Evolutionary conservation across 1,284 basidiomycete species (phyloP), one percentile per base, ranked within the genome.

Genomic region (Austroboletus novae-zelandiae): DNA sequence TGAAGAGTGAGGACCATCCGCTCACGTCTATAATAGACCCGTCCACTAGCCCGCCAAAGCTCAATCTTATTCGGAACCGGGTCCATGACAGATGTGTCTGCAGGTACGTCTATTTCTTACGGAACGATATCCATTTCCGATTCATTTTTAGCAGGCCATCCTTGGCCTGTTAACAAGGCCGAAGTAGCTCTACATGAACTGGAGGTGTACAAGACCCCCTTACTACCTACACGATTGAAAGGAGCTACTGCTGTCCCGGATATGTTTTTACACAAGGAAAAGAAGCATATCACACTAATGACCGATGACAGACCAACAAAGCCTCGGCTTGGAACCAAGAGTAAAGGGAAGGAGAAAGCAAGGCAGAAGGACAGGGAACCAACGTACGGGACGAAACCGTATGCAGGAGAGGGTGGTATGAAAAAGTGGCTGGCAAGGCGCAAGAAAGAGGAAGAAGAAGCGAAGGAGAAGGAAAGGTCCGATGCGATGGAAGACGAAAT

Each of bases 141-240:
- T 48, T 52, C 43, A 20, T 43, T n/a, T 52, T 20, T 37, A 51
- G 55, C 56, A 66, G 66, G 68, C 56, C 62, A 70, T 48, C 61
- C 53, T 25, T 72, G 66, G 50, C 71, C 74, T 4, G 62, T 71
- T 55, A 80, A 74, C 43, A 71, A 78, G 15, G 81, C 85, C 25
- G 83, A 87, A 66, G 76, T 78, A 54, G 81, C 81, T 18, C 73
- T 89, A 5, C 79, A 82, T 45, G 83, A 86, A 56, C 69, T 89
- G 37, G 86, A 89, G 55, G 75, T 84, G 35, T 89, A 89, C 71
- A 85, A 83, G 68, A 89, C 84, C 1, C 87, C 87, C 9, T 74
- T 89, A 42, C 60, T 89, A 9, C 86, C 87, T 5, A 82, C 83
- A 37, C 80, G 84, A 17, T 71, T 88, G 48, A 81, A 81, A 49